phyloP scores from a whole-genome alignment of 805 yeast species.

The Candida tammaniensis region DNA sequence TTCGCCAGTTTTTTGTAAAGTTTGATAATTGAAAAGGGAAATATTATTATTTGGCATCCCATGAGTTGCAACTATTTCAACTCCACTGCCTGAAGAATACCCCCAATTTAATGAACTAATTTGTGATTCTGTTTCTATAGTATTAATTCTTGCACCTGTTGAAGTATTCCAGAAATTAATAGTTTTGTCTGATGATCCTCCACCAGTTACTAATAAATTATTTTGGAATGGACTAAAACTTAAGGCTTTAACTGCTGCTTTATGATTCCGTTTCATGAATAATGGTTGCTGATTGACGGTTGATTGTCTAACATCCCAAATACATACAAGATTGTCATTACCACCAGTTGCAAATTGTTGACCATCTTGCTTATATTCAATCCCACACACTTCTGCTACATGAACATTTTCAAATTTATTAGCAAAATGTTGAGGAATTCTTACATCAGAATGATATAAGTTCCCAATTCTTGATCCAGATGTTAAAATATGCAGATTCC shows the following conservation, averaged over 20 bases:
- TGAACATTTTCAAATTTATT: conserved; percentile 53
- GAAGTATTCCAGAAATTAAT: conserved; percentile 95
- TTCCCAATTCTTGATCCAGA: conserved; percentile 88
- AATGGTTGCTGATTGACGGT: conserved; percentile 45
- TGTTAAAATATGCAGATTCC: conserved; percentile 79
- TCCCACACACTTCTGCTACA: conserved; percentile 88
- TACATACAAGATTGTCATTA: conserved; percentile 86
- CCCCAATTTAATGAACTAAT: conserved; percentile 96
- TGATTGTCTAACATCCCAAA: conserved; percentile 78
- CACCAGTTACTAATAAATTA: conserved; percentile 90
- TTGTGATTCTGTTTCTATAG: conserved; percentile 90
- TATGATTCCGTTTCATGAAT: conserved; percentile 74
- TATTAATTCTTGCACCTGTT: conserved; percentile 81
- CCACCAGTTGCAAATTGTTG: conserved; percentile 88
- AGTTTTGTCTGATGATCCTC: conserved; percentile 86
- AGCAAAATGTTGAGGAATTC: conserved; percentile 75
- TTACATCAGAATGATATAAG: conserved; percentile 84
- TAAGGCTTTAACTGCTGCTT: conserved; percentile 92
- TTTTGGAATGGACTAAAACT: conserved; percentile 91
- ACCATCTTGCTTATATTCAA: conserved; percentile 83
- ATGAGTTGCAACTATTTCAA: conserved; percentile 89
- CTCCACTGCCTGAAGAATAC: conserved; percentile 62
- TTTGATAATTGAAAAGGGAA: conserved; percentile 80
- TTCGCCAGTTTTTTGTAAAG: conserved; percentile 83
- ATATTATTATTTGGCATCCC: conserved; percentile 89